Evolutionary conservation across 192 early-diverging fungal genomes (phyloP).

Genomic region (Chytriomyces sp.): DNA sequence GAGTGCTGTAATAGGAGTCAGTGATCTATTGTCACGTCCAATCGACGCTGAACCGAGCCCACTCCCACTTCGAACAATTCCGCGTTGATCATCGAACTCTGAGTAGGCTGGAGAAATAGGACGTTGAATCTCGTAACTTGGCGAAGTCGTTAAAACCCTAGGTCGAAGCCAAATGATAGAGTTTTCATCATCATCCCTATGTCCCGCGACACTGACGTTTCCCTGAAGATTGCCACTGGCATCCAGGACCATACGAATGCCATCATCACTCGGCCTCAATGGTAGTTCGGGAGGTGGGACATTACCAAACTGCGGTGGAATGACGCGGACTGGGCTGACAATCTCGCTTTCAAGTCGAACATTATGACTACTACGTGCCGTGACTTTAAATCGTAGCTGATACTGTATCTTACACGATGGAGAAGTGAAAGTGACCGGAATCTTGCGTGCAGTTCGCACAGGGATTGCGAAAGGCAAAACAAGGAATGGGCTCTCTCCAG

Average conservation of each 20-base stretch:
- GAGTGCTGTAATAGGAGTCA: too few species aligned
- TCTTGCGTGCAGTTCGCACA: not conserved
- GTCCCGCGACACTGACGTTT: not conserved
- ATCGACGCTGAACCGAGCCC: too few species aligned
- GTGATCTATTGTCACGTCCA: too few species aligned
- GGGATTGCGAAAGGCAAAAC: not conserved
- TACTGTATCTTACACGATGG: not conserved
- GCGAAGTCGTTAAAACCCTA: too few species aligned
- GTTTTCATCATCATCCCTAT: too few species aligned
- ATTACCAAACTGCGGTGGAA: not conserved
- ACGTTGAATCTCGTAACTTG: too few species aligned
- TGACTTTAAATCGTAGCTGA: not conserved
- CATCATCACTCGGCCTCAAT: not conserved
- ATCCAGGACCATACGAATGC: slow-evolving; percentile 13
- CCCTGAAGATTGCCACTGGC: slow-evolving; percentile 7
- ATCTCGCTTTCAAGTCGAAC: not conserved
- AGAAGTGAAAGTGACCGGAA: slow-evolving; percentile 7
- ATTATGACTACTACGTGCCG: not conserved
- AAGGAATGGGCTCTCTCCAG: too few species aligned
- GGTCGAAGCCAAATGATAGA: too few species aligned
- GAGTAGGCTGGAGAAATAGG: too few species aligned
- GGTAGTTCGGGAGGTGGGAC: not conserved
- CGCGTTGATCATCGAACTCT: too few species aligned
- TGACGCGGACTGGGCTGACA: not conserved
- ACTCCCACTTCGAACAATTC: too few species aligned